Evolutionary conservation across 257 asterid species (phyloP).

Genomic region (Anisodus acutangulus): DNA sequence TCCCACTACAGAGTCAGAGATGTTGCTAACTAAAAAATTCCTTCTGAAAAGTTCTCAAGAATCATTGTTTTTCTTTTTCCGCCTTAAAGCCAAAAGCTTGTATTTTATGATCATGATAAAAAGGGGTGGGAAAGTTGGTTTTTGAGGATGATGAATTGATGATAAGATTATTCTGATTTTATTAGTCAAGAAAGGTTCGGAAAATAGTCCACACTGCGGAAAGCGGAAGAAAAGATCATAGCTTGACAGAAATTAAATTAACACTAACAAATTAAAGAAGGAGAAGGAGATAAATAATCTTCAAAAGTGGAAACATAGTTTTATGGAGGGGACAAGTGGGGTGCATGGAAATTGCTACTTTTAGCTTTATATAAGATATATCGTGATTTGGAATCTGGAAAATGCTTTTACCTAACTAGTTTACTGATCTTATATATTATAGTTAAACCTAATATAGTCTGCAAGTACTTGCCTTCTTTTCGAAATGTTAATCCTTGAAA

Average conservation of each 20-base stretch:
- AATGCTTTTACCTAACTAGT: background rate
- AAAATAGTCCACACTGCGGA: background rate
- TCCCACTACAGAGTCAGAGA: constrained; percentile 30
- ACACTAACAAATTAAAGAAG: background rate
- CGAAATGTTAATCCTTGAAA: background rate
- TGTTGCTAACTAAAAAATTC: constrained; percentile 10
- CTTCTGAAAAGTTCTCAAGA: constrained; percentile 30
- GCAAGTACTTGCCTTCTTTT: background rate
- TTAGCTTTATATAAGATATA: background rate
- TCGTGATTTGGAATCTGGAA: background rate
- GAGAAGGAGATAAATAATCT: background rate
- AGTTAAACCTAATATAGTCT: background rate
- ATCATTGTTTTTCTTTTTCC: constrained; percentile 13
- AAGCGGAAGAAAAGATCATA: background rate
- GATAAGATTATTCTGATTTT: background rate
- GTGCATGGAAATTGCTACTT: background rate
- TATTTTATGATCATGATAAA: constrained; percentile 21
- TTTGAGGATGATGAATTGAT: background rate
- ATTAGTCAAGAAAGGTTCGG: constrained; percentile 13
- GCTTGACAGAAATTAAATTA: background rate
- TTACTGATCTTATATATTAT: background rate
- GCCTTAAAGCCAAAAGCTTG: constrained; percentile 16
- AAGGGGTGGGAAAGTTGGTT: background rate
- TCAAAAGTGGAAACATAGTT: constrained; percentile 6
- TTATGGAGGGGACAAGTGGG: constrained; percentile 25